Conservation (phyloP, 148 eudicot species). For the Rhododendron henanense region DNA sequence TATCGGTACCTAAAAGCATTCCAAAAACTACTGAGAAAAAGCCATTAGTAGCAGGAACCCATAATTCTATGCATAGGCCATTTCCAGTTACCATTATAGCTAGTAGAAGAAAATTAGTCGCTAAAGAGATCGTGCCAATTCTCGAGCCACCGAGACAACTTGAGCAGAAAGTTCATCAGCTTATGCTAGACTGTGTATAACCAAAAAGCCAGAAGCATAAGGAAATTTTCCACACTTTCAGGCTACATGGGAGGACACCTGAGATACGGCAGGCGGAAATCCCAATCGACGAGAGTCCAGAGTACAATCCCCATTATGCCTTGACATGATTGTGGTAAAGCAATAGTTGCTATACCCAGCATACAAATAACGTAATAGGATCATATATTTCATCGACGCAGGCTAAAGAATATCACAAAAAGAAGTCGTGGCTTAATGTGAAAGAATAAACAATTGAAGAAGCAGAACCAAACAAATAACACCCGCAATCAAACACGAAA, state of each 20-base stretch:
- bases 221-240: not conserved
- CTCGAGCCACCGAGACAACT: not conserved
- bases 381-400: conserved; percentile 1
- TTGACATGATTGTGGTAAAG: not conserved
- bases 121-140: not conserved
- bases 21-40: not conserved
- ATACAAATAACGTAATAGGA: not conserved
- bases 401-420: conserved; percentile 3
- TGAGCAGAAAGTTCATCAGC: not conserved
- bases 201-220: not conserved
- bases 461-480: conserved; percentile 9
- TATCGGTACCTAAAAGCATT: too few species aligned
- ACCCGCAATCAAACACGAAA: not conserved
- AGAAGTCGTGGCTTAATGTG: not conserved
- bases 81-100: not conserved
- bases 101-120: not conserved
- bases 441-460: conserved; percentile 19
- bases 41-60: not conserved
- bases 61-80: not conserved
- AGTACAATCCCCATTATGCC: not conserved
- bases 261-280: not conserved
- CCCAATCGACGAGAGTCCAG: not conserved
- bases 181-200: not conserved
- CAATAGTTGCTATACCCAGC: not conserved
- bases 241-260: not conserved